phyloP scores from a whole-genome alignment of 148 eudicot species.

The Spergularia marina region DNA sequence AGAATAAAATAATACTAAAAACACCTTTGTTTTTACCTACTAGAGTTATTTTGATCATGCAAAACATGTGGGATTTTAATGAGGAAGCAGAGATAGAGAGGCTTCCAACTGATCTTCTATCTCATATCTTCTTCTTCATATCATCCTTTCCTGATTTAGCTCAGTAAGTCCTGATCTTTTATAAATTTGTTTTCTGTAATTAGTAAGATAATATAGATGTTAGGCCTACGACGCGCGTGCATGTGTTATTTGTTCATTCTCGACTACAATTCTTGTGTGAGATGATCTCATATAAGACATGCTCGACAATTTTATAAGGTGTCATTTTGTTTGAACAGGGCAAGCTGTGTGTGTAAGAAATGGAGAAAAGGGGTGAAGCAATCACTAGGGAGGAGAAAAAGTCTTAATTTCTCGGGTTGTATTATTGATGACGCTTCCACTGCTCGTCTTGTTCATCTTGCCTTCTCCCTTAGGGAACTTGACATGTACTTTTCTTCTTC shows the following conservation, averaged over 20 bases:
- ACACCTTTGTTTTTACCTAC: background rate
- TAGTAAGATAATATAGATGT: background rate
- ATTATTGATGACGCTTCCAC: conserved; percentile 81
- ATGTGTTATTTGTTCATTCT: too few relatives aligned
- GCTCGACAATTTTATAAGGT: background rate
- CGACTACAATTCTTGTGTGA: too few relatives aligned
- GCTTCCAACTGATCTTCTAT: conserved; percentile 71
- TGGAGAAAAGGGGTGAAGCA: conserved; percentile 87
- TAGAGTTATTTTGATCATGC: background rate
- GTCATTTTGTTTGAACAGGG: conserved; percentile 34
- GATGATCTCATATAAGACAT: too few relatives aligned
- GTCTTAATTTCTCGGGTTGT: conserved; percentile 77
- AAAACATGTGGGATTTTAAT: conserved; percentile 20
- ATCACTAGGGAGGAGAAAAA: conserved; percentile 65
- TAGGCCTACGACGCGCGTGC: too few relatives aligned
- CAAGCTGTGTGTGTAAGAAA: conserved; percentile 76
- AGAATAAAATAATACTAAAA: background rate
- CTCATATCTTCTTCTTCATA: conserved; percentile 60
- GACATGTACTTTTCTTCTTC: conserved; percentile 55
- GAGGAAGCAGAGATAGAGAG: conserved; percentile 60
- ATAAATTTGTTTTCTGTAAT: background rate
- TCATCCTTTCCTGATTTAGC: conserved; percentile 86
- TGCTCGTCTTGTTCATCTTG: conserved; percentile 71
- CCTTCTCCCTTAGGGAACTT: conserved; percentile 81
- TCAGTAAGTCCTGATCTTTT: conserved; percentile 37